Percentiles rank a stretch among this genome's conserved stretches.
Evolutionary conservation across 148 eudicot genomes (phyloP).

Genomic region (Talinum fruticosum): DNA sequence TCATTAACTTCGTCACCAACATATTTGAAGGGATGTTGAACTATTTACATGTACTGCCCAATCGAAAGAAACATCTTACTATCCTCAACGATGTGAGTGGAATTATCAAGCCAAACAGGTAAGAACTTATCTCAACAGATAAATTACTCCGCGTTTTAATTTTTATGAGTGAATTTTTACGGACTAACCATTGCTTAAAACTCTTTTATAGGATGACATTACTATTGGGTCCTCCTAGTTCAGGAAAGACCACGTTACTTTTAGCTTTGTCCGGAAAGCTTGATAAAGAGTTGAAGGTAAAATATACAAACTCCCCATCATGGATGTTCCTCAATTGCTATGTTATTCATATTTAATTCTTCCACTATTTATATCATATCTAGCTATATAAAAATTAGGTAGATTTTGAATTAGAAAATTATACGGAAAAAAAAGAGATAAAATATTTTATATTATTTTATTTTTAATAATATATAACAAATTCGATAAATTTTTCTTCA

Average conservation of each 20-base stretch:
- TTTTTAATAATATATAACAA: too few species aligned
- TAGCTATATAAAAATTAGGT: too few species aligned
- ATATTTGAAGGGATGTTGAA: constrained; percentile 42
- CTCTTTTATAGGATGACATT: constrained; percentile 52
- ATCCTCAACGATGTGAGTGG: constrained; percentile 62
- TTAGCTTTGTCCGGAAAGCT: constrained; percentile 68
- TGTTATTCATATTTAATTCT: not conserved
- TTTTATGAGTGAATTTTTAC: too few species aligned
- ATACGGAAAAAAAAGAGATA: too few species aligned
- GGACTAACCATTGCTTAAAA: not conserved
- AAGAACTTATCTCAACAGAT: not conserved
- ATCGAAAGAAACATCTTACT: constrained; percentile 40
- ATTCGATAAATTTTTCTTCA: too few species aligned
- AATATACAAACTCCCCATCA: not conserved
- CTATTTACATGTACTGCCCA: constrained; percentile 37
- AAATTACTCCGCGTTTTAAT: too few species aligned
- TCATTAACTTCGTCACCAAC: constrained; percentile 43
- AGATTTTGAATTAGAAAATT: too few species aligned
- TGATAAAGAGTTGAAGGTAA: constrained; percentile 45
- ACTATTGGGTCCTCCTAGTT: constrained; percentile 75
- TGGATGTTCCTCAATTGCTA: too few species aligned
- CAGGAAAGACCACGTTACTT: constrained; percentile 72
- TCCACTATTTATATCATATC: not conserved
- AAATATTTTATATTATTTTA: too few species aligned
- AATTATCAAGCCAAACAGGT: constrained; percentile 64